Conservation (phyloP, 495 filamentous ascomycete species). For the Aspergillus saccharolyticus region DNA sequence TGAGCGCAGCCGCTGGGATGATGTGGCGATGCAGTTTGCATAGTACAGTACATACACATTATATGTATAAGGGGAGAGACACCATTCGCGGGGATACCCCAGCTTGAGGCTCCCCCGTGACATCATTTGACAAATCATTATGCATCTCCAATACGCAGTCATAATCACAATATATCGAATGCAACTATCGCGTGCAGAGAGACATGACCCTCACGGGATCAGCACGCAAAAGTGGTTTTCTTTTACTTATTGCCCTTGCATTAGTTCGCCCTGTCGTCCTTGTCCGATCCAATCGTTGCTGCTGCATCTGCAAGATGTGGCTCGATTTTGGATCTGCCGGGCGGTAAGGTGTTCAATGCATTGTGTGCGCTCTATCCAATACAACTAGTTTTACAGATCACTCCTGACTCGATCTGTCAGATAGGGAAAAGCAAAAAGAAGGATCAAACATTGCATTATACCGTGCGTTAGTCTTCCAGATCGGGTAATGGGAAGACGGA, state of each 20-base stretch:
- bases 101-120: not conserved
- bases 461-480: not conserved
- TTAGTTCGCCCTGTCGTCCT: constrained; percentile 1
- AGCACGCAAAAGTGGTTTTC: not conserved
- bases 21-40: constrained; percentile 5
- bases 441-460: not conserved
- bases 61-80: not conserved
- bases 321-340: not conserved
- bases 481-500: not conserved
- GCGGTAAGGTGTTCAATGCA: not conserved
- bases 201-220: too few relatives aligned
- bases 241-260: not conserved
- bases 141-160: not conserved
- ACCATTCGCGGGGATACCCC: too few relatives aligned
- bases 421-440: not conserved
- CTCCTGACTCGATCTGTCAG: not conserved
- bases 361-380: not conserved
- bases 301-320: not conserved
- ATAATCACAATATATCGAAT: not conserved
- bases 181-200: not conserved
- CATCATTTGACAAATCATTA: not conserved
- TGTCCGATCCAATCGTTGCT: not conserved
- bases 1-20: not conserved
- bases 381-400: not conserved
- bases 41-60: not conserved